These are phyloP conservation scores for Fomitopsis betulina DNA, from an alignment of 1,284 basidiomycete genomes.

Conservation along the genomic window DNA sequence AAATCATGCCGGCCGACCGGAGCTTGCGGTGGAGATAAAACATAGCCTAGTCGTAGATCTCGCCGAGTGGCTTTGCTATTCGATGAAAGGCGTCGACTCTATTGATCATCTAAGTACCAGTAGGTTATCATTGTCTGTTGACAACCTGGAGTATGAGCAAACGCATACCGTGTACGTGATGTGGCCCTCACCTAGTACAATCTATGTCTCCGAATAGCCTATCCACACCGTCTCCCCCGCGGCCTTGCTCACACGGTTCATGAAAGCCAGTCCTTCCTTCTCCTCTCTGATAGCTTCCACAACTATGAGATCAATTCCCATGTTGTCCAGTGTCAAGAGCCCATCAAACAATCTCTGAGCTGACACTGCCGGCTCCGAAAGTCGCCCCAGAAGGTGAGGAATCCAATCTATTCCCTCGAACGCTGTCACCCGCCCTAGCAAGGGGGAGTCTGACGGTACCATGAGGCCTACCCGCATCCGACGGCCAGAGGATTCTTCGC, in stretches of 20 bases:
- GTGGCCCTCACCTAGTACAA: neutral
- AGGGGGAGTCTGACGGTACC: conserved; percentile 58
- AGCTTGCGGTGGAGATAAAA: no score
- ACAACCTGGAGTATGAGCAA: neutral
- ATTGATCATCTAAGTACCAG: no score
- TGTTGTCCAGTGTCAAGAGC: conserved; percentile 73
- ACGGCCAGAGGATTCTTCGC: conserved; percentile 7
- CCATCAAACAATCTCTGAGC: conserved; percentile 89
- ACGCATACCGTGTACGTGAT: conserved; percentile 3
- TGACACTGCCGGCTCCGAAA: conserved; percentile 57
- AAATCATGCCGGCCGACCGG: no score
- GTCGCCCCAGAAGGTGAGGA: conserved; percentile 58
- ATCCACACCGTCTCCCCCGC: conserved; percentile 61
- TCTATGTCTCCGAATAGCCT: conserved; percentile 11
- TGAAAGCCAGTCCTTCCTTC: conserved; percentile 88
- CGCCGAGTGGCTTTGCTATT: no score
- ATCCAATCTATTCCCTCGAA: conserved; percentile 45
- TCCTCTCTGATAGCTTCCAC: conserved; percentile 84
- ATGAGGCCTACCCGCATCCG: conserved; percentile 62
- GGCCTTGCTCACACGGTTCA: conserved; percentile 97
- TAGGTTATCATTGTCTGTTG: neutral
- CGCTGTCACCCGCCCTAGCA: conserved; percentile 38
- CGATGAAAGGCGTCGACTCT: no score
- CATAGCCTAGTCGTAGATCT: no score
- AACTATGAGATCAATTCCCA: conserved; percentile 80